Conservation (phyloP, 2,329 filamentous ascomycete species). For the Colletotrichum godetiae region DNA sequence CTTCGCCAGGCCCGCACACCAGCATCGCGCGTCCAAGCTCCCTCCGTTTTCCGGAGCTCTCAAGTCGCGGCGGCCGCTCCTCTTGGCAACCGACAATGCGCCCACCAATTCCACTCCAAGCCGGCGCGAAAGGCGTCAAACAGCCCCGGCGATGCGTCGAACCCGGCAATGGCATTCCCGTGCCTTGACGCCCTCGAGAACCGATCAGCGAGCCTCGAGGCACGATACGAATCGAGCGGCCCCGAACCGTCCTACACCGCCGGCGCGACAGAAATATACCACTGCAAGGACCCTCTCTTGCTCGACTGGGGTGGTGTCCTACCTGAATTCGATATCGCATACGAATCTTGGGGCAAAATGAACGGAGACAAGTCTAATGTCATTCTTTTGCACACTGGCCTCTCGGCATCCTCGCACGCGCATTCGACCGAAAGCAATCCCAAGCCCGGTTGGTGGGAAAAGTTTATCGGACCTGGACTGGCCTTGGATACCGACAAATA, state of each 20-base stretch:
- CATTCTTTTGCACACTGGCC: slow-evolving; percentile 90
- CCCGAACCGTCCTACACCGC: slow-evolving; percentile 96
- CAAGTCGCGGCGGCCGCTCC: not conserved
- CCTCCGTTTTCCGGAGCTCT: slow-evolving; percentile 21
- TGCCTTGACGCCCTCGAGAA: slow-evolving; percentile 88
- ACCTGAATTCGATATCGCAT: slow-evolving; percentile 88
- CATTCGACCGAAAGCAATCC: slow-evolving; percentile 90
- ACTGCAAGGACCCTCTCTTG: slow-evolving; percentile 78
- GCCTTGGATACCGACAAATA: slow-evolving; percentile 92
- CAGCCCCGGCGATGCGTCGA: slow-evolving; percentile 65
- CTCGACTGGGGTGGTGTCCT: slow-evolving; percentile 97
- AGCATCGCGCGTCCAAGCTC: slow-evolving; percentile 4
- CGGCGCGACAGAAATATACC: slow-evolving; percentile 83
- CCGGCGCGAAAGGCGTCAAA: slow-evolving; percentile 28
- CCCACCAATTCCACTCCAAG: slow-evolving; percentile 33
- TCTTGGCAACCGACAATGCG: slow-evolving; percentile 14
- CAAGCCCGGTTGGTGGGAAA: slow-evolving; percentile 98
- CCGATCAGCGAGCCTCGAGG: slow-evolving; percentile 79
- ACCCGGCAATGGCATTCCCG: slow-evolving; percentile 89
- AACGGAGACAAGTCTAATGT: slow-evolving; percentile 87
- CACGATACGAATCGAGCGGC: slow-evolving; percentile 76
- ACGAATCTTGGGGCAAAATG: slow-evolving; percentile 89
- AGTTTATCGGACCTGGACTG: slow-evolving; percentile 90
- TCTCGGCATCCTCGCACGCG: slow-evolving; percentile 97
- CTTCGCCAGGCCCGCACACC: slow-evolving; percentile 32